Evolutionary conservation across 2,329 filamentous ascomycete species (phyloP).

Genomic region (Talaromyces verruculosus): DNA sequence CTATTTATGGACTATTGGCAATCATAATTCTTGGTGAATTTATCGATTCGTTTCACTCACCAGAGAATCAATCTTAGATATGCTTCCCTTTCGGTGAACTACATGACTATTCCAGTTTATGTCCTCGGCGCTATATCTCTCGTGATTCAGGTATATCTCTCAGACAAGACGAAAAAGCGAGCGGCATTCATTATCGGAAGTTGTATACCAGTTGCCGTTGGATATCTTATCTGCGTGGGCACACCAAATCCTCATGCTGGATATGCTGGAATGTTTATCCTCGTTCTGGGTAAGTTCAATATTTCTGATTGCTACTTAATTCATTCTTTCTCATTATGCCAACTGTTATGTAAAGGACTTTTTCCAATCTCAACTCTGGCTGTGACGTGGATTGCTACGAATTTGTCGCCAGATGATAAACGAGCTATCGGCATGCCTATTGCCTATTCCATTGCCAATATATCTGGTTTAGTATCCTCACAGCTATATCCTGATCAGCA

Average conservation of each 20-base stretch:
- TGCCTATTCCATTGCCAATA: constrained; percentile 12
- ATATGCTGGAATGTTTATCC: constrained; percentile 18
- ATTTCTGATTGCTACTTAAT: not conserved
- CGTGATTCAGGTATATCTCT: constrained; percentile 5
- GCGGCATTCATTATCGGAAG: constrained; percentile 9
- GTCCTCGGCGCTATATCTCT: constrained; percentile 15
- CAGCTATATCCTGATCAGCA: constrained; percentile 15
- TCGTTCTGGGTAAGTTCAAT: constrained; percentile 7
- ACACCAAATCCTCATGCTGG: constrained; percentile 4
- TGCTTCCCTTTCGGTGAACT: constrained; percentile 9
- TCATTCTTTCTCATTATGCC: no score
- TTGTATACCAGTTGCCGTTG: constrained; percentile 8
- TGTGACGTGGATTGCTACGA: constrained; percentile 10
- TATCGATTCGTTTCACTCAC: no score
- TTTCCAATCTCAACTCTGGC: constrained; percentile 15
- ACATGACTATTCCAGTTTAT: constrained; percentile 17
- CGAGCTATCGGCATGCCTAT: constrained; percentile 14
- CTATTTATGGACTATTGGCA: no score
- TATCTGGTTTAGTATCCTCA: constrained; percentile 10
- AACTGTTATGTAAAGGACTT: not conserved
- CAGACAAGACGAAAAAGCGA: constrained; percentile 1
- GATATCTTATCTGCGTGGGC: constrained; percentile 14
- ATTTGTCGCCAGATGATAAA: constrained; percentile 13
- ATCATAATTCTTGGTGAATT: no score
- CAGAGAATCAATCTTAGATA: not conserved